A percentile compares a stretch with the other conserved stretches of the same genome.
Conservation (phyloP, 176 grass and related monocot genomes). For the Oryza glaberrima region DNA sequence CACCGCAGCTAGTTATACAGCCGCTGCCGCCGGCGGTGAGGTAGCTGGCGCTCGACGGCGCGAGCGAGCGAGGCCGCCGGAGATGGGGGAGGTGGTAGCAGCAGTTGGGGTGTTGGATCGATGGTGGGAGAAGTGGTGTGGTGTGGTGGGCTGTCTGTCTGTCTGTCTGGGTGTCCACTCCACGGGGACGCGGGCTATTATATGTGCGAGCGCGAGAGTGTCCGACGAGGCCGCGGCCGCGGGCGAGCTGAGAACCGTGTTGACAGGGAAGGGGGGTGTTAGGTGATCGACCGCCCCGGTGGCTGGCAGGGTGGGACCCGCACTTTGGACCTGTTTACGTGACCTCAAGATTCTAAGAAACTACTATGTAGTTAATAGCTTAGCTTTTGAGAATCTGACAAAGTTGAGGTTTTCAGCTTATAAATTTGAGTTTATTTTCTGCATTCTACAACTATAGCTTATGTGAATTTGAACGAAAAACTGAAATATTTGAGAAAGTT, state of each 20-base stretch:
- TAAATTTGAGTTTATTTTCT: too few species aligned
- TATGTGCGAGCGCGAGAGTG: conserved; percentile 28
- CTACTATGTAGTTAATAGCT: too few species aligned
- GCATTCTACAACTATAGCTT: too few species aligned
- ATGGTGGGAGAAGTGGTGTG: too few species aligned
- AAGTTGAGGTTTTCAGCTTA: too few species aligned
- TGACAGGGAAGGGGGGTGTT: background rate
- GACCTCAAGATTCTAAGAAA: too few species aligned
- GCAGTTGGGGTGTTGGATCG: background rate
- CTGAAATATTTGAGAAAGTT: accelerated
- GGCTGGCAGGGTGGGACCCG: background rate
- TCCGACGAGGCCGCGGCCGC: background rate
- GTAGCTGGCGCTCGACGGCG: background rate
- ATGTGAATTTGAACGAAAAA: too few species aligned
- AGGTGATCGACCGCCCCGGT: conserved; percentile 19
- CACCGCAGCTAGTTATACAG: too few species aligned
- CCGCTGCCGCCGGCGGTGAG: too few species aligned
- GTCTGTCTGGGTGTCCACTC: conserved; percentile 38
- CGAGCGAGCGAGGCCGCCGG: too few species aligned
- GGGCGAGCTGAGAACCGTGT: conserved; percentile 1
- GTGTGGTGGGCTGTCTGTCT: conserved; percentile 59
- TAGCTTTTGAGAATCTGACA: too few species aligned
- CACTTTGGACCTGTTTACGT: accelerated
- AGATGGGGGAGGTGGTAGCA: background rate
- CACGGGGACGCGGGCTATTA: conserved; percentile 31